Evolutionary conservation across 2,329 filamentous ascomycete genomes (phyloP), one percentile per base, ranked within the genome.

Genomic region (Drechslerella stenobrocha): DNA sequence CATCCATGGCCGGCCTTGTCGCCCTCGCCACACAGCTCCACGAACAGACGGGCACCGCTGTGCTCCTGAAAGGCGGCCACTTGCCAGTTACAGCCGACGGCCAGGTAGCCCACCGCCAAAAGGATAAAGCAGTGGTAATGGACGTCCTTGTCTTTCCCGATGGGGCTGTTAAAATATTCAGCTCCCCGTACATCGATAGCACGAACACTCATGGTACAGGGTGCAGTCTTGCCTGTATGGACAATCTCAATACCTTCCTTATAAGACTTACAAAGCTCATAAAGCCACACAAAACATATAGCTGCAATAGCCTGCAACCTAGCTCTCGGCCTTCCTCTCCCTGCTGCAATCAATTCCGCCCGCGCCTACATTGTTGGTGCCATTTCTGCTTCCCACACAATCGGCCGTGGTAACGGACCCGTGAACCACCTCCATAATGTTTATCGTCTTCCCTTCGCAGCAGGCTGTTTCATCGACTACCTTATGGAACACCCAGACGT

Each of bases 121-220:
- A 80, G 5, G 84, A 91, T 51, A 83, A 79, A 50, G 78, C 84
- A 23, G 73, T 87, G 1, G 84, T 96, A 1, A 81, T 95, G 24
- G 89, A 97, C 74, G 81, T 96, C 7, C 2, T 80, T 96, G 3
- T 84, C 84, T 42, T 87, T 89, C 4, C 81, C 80, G 0, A 79
- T 78, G 0, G 76, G 81, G n/a, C 15, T 2, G 76, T 81, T 0
- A 79, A 84, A 0, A 78, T 84, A 35, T 81, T 96, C 48, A 82
- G 90, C 75, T 88, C 84, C 35, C 80, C 81, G 2, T 96, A 87
- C 74, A 80, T 89, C 70, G 77, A 80, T 7, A 90, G 87, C 6
- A 86, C 80, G 65, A 92, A 92, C 74, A 97, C 92, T 0, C 93
- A 98, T 74, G 93, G 93, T 0, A 97, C 93, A 0, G 93, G 93